Percentiles rank a stretch among this genome's conserved stretches.
Evolutionary conservation across 2,329 filamentous ascomycete species (phyloP).

Genomic region (Colletotrichum zoysiae): DNA sequence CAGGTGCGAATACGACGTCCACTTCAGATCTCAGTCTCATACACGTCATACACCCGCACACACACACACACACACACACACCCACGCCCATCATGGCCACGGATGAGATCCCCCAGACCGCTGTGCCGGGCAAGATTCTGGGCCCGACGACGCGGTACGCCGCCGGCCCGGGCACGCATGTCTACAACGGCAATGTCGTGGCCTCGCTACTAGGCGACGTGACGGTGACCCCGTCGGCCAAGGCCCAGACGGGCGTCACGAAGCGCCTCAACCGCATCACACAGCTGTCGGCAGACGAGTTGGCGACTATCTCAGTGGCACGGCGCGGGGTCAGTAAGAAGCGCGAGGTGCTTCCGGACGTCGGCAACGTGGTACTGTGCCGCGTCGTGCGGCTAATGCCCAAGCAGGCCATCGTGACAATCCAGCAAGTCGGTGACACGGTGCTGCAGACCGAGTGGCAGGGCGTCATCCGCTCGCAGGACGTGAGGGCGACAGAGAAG

Average conservation of each 20-base stretch:
- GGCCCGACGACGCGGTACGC: conserved; percentile 75
- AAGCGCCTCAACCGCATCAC: conserved; percentile 72
- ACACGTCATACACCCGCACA: conserved; percentile 33
- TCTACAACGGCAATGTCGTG: conserved; percentile 80
- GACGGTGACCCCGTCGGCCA: conserved; percentile 63
- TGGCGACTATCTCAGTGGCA: conserved; percentile 69
- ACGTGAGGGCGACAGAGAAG: conserved; percentile 95
- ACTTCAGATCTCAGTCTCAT: neutral
- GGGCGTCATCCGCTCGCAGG: conserved; percentile 87
- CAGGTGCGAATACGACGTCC: conserved; percentile 15
- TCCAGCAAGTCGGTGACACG: conserved; percentile 82
- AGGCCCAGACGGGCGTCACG: conserved; percentile 61
- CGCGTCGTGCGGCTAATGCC: conserved; percentile 88
- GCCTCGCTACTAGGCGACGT: conserved; percentile 86
- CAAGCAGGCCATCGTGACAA: conserved; percentile 86
- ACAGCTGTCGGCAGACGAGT: conserved; percentile 56
- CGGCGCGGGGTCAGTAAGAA: conserved; percentile 57
- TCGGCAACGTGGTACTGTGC: conserved; percentile 84
- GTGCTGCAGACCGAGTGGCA: conserved; percentile 85
- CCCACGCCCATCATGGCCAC: conserved; percentile 49
- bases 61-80: neutral
- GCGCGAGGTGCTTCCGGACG: conserved; percentile 83
- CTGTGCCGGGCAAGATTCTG: conserved; percentile 85
- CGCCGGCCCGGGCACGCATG: conserved; percentile 86
- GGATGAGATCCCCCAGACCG: conserved; percentile 64